phyloP scores from a whole-genome alignment of 225 moss, liverwort and hornwort genomes.

The Anthoceros angustus region DNA sequence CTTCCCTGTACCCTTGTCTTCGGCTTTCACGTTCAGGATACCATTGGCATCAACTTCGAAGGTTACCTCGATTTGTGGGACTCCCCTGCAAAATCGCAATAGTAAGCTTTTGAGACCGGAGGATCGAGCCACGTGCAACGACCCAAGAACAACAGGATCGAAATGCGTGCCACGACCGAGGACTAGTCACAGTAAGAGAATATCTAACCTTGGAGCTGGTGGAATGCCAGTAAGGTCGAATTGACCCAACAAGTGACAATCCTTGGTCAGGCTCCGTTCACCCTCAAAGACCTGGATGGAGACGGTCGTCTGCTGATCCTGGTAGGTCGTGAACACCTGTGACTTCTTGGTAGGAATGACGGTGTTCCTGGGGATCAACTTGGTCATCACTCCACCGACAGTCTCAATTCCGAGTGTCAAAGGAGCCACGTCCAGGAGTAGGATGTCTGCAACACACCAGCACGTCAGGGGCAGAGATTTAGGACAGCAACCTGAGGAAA shows the following conservation, averaged over 20 bases:
- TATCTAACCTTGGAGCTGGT: conserved; percentile 20
- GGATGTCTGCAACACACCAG: conserved; percentile 15
- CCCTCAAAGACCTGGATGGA: conserved; percentile 49
- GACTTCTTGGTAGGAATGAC: conserved; percentile 46
- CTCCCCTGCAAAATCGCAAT: conserved; percentile 15
- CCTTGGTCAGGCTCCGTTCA: conserved; percentile 36
- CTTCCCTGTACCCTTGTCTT: conserved; percentile 45
- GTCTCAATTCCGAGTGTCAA: conserved; percentile 41
- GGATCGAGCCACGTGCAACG: neutral
- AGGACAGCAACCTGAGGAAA: neutral
- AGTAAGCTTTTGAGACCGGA: neutral
- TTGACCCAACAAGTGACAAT: conserved; percentile 37
- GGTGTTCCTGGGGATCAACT: conserved; percentile 34
- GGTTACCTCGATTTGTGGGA: conserved; percentile 42
- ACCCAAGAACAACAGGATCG: neutral
- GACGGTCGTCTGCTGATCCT: conserved; percentile 41
- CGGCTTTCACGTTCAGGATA: conserved; percentile 33
- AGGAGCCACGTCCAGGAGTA: conserved; percentile 43
- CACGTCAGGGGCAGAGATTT: neutral
- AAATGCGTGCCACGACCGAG: neutral
- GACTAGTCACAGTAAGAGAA: neutral
- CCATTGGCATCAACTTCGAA: conserved; percentile 46
- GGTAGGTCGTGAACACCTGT: conserved; percentile 40
- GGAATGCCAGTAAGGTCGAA: conserved; percentile 40
- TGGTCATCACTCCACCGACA: conserved; percentile 42